Conservation (phyloP, 305 asterid species). For the Galium porrigens region DNA sequence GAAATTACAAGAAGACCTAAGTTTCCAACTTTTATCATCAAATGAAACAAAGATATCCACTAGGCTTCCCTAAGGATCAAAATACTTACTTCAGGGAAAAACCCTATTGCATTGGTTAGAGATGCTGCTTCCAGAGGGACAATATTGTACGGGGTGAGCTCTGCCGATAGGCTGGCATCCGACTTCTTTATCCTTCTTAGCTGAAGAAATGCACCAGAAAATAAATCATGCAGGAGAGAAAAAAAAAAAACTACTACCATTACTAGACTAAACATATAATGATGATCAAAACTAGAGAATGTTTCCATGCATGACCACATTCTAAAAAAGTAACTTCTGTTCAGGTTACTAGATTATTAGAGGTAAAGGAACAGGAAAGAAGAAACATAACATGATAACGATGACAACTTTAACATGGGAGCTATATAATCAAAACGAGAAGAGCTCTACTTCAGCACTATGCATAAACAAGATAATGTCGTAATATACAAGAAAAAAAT, state of each 20-base stretch:
- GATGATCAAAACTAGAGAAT: neutral
- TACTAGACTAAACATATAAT: neutral
- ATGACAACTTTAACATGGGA: neutral
- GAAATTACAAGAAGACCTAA: neutral
- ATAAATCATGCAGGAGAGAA: constrained; percentile 15
- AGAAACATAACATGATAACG: neutral
- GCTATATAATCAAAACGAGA: neutral
- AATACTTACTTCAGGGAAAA: constrained; percentile 80
- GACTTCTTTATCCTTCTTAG: constrained; percentile 67
- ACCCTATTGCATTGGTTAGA: constrained; percentile 70
- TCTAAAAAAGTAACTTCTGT: too few relatives aligned
- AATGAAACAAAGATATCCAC: neutral
- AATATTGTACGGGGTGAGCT: constrained; percentile 67
- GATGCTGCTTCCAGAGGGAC: constrained; percentile 82
- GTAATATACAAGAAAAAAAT: constrained; percentile 2
- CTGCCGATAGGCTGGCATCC: constrained; percentile 61
- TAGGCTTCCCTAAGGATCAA: neutral
- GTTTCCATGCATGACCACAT: too few relatives aligned
- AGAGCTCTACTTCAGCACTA: neutral
- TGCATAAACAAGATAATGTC: neutral
- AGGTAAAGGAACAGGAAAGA: neutral
- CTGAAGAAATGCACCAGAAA: constrained; percentile 32
- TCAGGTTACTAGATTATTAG: neutral
- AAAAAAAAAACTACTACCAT: neutral
- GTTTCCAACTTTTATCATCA: neutral